phyloP scores from a whole-genome alignment of 768 basidiomycete species.

The Ramaria sp. region DNA sequence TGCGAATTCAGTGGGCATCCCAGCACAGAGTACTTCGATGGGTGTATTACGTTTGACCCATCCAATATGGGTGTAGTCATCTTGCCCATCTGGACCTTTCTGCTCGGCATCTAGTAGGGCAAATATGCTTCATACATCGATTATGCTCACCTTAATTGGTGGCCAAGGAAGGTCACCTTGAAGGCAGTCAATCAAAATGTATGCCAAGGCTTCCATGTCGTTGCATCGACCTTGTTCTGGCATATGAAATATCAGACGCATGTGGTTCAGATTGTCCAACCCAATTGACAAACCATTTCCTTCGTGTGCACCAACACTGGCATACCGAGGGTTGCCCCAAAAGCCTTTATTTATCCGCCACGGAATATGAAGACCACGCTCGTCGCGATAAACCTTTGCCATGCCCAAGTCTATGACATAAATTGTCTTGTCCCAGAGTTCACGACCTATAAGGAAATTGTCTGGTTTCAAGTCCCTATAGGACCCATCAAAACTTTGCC shows the following conservation, averaged over 20 bases:
- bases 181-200: slow-evolving; percentile 8
- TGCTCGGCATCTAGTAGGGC: not conserved
- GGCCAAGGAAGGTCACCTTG: slow-evolving; percentile 8
- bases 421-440: slow-evolving; percentile 8
- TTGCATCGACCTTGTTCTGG: slow-evolving; percentile 8
- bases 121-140: not conserved
- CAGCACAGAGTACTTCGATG: not conserved
- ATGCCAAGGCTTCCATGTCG: slow-evolving; percentile 9
- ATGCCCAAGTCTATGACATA: slow-evolving; percentile 10
- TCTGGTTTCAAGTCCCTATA: slow-evolving; percentile 9
- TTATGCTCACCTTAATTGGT: not conserved
- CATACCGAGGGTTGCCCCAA: slow-evolving; percentile 8
- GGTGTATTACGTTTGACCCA: slow-evolving; percentile 1
- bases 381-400: slow-evolving; percentile 6
- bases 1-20: slow-evolving; percentile 5
- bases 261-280: not conserved
- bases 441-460: slow-evolving; percentile 9
- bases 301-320: slow-evolving; percentile 6
- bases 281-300: slow-evolving; percentile 1
- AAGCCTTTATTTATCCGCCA: slow-evolving; percentile 3
- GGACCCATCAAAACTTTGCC: not conserved
- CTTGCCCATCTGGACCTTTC: slow-evolving; percentile 1
- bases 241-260: not conserved
- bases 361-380: slow-evolving; percentile 5
- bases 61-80: slow-evolving; percentile 7